Evolutionary conservation across 495 filamentous ascomycete genomes (phyloP), one percentile per base, ranked within the genome.

Genomic region (Polyplosphaeria fusca): DNA sequence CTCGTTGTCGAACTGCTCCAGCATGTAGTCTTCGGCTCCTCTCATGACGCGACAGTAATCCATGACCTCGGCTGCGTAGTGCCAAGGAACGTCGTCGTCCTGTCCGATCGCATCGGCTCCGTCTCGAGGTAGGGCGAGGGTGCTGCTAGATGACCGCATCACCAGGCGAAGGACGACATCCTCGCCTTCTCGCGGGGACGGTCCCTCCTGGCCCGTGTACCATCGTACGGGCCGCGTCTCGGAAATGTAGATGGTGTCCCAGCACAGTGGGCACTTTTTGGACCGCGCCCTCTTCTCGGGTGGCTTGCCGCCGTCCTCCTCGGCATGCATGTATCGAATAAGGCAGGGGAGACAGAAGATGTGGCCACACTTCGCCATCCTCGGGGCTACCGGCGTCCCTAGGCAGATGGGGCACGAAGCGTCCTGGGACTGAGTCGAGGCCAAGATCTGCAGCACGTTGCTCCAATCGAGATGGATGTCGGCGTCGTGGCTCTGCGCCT

Each of bases 41-140:
- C 89, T 95, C 87, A 98, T 96, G 41, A 98, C 84, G 44, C 93
- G 80, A 43, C 91, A 90, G 74, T 96, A 97, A 68, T 98, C 93
- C 66, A 90, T 81, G 18, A 96, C 89, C 61, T 95, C 93, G 2
- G 89, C 91, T 27, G 88, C 89, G 73, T 92, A 88, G 64, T 94
- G 87, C 93, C 93, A 97, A 0, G 93, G 93, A 28, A 96, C 78
- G 67, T 89, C 86, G 32, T 93, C 86, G 13, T 76, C 77, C 13
- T 81, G 73, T 16, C 76, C 75, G 14, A 88, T 74, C 4, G 79
- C 76, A 55, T 93, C 87, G 12, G 84, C 84, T 13, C 86, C 87
- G 67, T 96, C 93, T 44, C 85, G 80, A 19, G 93, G 93, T 19
- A 97, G 73, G 1, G 90, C 92, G 32, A 97, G 74, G 4, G 89